Percentiles rank a stretch among this genome's conserved stretches.
phyloP scores from a whole-genome alignment of 202 grass and related monocot genomes.

The Setaria italica region DNA sequence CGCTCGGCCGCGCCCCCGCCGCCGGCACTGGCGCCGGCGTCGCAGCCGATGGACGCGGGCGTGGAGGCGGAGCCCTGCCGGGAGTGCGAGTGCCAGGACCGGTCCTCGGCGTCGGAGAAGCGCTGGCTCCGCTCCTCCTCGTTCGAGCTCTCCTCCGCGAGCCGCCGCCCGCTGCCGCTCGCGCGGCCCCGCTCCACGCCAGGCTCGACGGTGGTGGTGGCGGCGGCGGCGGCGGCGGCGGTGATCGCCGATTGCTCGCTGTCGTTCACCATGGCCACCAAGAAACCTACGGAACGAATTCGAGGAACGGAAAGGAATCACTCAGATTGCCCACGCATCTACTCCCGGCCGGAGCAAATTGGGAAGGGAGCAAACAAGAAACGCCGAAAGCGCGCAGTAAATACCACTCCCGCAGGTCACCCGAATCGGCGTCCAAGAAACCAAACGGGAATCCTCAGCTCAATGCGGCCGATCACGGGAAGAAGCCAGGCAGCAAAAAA shows the following conservation, averaged over 20 bases:
- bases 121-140: constrained; percentile 65
- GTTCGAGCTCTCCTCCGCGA: constrained; percentile 33
- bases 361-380: constrained; percentile 44
- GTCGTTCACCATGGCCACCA: constrained; percentile 52
- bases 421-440: constrained; percentile 14
- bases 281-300: constrained; percentile 13
- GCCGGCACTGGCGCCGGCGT: constrained; percentile 17
- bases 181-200: constrained; percentile 38
- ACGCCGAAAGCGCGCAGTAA: constrained; percentile 51
- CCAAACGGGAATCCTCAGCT: background rate
- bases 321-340: constrained; percentile 6
- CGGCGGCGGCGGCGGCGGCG: background rate
- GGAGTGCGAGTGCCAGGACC: constrained; percentile 68
- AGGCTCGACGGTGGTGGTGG: background rate
- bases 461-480: constrained; percentile 57
- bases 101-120: constrained; percentile 81
- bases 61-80: constrained; percentile 55
- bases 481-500: constrained; percentile 12
- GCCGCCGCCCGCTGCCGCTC: constrained; percentile 20
- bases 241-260: constrained; percentile 41
- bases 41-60: constrained; percentile 32
- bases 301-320: constrained; percentile 26
- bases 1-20: constrained; percentile 15
- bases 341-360: constrained; percentile 30
- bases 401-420: constrained; percentile 30